phyloP scores from a whole-genome alignment of 2,329 filamentous ascomycete genomes.

The Cladophialophora chaetospira region DNA sequence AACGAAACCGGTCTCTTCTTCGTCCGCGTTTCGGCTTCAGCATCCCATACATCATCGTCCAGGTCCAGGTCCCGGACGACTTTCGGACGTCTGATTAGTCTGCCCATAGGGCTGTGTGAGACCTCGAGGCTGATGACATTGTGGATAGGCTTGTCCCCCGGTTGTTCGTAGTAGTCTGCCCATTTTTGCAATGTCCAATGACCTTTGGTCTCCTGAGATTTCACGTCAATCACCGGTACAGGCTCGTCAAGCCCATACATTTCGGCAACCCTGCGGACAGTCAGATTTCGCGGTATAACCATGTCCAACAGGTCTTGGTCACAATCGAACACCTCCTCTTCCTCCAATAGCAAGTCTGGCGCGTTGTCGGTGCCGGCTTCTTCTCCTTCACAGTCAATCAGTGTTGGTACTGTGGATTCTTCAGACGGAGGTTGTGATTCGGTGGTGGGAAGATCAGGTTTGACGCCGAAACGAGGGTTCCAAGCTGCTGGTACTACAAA shows the following conservation, averaged over 20 bases:
- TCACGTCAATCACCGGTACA: slow-evolving; percentile 67
- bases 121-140: slow-evolving; percentile 72
- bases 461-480: slow-evolving; percentile 53
- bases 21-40: slow-evolving; percentile 52
- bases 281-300: slow-evolving; percentile 66
- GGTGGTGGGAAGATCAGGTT: neutral
- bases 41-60: slow-evolving; percentile 55
- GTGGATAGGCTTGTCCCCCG: slow-evolving; percentile 61
- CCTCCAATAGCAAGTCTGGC: neutral
- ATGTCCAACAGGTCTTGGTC: slow-evolving; percentile 68
- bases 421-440: neutral
- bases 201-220: slow-evolving; percentile 66
- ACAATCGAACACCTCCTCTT: slow-evolving; percentile 55
- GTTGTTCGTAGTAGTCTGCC: slow-evolving; percentile 67
- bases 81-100: slow-evolving; percentile 63
- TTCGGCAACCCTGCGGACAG: slow-evolving; percentile 64
- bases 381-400: slow-evolving; percentile 14
- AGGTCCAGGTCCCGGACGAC: slow-evolving; percentile 64
- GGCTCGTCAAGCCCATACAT: slow-evolving; percentile 64
- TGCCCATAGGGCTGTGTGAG: slow-evolving; percentile 64
- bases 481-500: slow-evolving; percentile 64
- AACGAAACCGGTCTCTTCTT: slow-evolving; percentile 67
- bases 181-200: slow-evolving; percentile 67
- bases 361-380: neutral
- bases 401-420: neutral